Evolutionary conservation across 1,284 basidiomycete species (phyloP).

Genomic region (Laetiporus sulphureus): DNA sequence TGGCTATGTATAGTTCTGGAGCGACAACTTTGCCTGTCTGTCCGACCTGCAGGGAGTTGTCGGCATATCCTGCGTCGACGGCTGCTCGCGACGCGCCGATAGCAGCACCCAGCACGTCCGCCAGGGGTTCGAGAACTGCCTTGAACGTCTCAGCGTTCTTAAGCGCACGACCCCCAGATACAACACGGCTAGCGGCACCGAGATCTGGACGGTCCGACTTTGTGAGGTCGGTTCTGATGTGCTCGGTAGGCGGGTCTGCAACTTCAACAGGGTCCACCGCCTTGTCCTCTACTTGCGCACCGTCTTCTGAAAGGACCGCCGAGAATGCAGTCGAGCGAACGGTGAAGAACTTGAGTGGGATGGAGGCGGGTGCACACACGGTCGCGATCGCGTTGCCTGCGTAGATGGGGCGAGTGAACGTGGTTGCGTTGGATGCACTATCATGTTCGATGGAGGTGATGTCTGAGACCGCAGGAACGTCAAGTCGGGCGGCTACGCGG

Average conservation of each 20-base stretch:
- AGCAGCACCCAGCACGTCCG: slow-evolving; percentile 90
- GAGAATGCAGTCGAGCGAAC: slow-evolving; percentile 94
- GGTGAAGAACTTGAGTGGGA: slow-evolving; percentile 91
- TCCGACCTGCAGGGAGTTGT: slow-evolving; percentile 97
- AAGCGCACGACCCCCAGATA: slow-evolving; percentile 93
- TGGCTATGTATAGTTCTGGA: slow-evolving; percentile 91
- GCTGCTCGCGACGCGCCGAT: slow-evolving; percentile 97
- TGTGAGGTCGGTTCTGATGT: slow-evolving; percentile 80
- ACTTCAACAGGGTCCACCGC: slow-evolving; percentile 66
- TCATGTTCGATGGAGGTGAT: slow-evolving; percentile 83
- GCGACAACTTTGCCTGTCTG: slow-evolving; percentile 98
- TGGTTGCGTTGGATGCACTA: slow-evolving; percentile 59
- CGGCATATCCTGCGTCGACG: slow-evolving; percentile 97
- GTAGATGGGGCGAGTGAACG: slow-evolving; percentile 93
- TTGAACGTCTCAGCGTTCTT: slow-evolving; percentile 95
- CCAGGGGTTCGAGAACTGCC: slow-evolving; percentile 84
- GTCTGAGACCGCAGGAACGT: slow-evolving; percentile 87
- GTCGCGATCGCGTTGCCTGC: slow-evolving; percentile 98
- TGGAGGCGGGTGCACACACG: slow-evolving; percentile 68
- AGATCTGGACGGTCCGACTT: slow-evolving; percentile 94
- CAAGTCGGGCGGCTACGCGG: slow-evolving; percentile 83
- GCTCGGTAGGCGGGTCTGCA: slow-evolving; percentile 59
- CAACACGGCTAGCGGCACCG: slow-evolving; percentile 80
- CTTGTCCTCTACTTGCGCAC: slow-evolving; percentile 52
- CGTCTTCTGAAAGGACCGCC: slow-evolving; percentile 51